These are phyloP conservation scores for Vigna mungo DNA, from an alignment of 306 rosid species.

Conservation along the genomic window DNA sequence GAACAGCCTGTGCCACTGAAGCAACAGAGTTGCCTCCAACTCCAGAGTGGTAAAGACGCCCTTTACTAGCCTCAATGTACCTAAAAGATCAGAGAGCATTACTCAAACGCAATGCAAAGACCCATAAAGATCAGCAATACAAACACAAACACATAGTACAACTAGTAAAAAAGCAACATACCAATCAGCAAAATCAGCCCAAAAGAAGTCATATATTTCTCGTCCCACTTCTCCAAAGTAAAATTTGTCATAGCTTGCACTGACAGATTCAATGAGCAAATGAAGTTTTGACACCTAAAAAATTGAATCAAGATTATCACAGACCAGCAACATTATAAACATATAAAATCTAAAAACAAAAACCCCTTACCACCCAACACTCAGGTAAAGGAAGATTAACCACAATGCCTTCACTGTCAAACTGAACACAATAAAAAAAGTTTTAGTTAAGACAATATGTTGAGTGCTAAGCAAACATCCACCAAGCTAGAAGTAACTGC, in stretches of 20 bases:
- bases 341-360: slow-evolving; percentile 28
- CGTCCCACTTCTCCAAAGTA: slow-evolving; percentile 95
- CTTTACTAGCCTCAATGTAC: slow-evolving; percentile 98
- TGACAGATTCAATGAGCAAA: slow-evolving; percentile 74
- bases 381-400: slow-evolving; percentile 81
- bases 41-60: slow-evolving; percentile 71
- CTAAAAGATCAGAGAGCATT: slow-evolving; percentile 46
- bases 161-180: slow-evolving; percentile 44
- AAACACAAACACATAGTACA: not conserved
- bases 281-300: slow-evolving; percentile 92
- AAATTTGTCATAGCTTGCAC: slow-evolving; percentile 84
- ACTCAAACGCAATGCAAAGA: slow-evolving; percentile 33
- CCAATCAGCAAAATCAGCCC: slow-evolving; percentile 99
- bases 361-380: slow-evolving; percentile 89
- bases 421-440: slow-evolving; percentile 53
- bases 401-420: slow-evolving; percentile 69
- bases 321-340: slow-evolving; percentile 26
- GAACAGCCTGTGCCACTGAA: slow-evolving; percentile 77
- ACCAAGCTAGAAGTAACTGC: slow-evolving; percentile 33
- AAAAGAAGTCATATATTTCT: slow-evolving; percentile 88
- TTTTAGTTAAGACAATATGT: slow-evolving; percentile 30
- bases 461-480: slow-evolving; percentile 5
- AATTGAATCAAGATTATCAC: slow-evolving; percentile 41
- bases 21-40: slow-evolving; percentile 64
- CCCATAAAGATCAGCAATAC: slow-evolving; percentile 9